Evolutionary conservation across 2,329 filamentous ascomycete genomes (phyloP), one percentile per base, ranked within the genome.

Genomic region (Colletotrichum magnum): DNA sequence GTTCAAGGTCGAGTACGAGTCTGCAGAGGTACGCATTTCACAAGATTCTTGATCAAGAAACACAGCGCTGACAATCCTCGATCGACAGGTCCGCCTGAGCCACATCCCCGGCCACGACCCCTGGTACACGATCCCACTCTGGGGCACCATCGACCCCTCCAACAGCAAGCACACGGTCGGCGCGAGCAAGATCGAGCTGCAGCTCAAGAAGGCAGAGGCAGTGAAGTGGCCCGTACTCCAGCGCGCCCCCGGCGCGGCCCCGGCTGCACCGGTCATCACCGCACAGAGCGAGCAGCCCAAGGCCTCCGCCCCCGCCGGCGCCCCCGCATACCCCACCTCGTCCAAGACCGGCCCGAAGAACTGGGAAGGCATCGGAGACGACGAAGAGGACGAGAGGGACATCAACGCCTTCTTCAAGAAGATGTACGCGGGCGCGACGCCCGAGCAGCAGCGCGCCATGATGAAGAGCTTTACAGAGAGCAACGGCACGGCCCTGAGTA

Each of bases 391-490:
- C 0, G 86, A 88, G 70, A 87, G 86, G 1, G 89, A 92, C 32
- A 90, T 94, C 9, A 92, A 97, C 74, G 78, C 80, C 12, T 98
- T 98, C 82, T 99, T 99, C 86, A 96, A 97, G 85, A 91, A 92
- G 76, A 85, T 99, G 1, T 98, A 95, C 82, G 90, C 92, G 71
- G 86, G 84, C 43, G 90, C 94, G 0, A 90, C 92, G 57, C 89
- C 91, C 0, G 95, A 99, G 74, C 93, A 94, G 68, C 90, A 90
- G 77, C 90, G 94, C 2, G 96, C 96, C 9, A 99, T 99, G 96
- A 94, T 97, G 90, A 99, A 99, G 88, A 97, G 94, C 77, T 98
- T 94, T 76, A 87, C 90, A 15, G 95, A 99, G 85, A 98, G 95
- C 80, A 96, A 97, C 74, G 96, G 96, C 5, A 99, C 96, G 0